Conservation (phyloP, 1,284 basidiomycete species). For the Marasmius sp. region DNA sequence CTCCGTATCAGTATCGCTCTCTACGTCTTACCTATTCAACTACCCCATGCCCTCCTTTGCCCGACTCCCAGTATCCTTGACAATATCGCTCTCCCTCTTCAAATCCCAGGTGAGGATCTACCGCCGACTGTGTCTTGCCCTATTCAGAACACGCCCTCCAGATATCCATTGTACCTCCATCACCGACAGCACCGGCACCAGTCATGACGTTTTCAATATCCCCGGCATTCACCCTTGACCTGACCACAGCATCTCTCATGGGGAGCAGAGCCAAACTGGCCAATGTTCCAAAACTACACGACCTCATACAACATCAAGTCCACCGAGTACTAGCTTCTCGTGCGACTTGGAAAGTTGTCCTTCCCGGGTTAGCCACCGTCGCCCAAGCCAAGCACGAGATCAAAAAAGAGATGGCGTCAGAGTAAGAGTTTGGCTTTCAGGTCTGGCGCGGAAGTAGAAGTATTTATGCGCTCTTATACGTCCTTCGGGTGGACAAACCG, state of each 20-base stretch:
- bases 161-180: conserved; percentile 53
- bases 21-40: conserved; percentile 81
- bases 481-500: too few species aligned
- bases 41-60: conserved; percentile 80
- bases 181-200: conserved; percentile 45
- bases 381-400: conserved; percentile 40
- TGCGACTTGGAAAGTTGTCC: conserved; percentile 65
- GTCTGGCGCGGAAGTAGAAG: too few species aligned
- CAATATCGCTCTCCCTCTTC: conserved; percentile 76
- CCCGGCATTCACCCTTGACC: conserved; percentile 64
- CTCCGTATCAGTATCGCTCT: conserved; percentile 71
- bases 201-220: conserved; percentile 61
- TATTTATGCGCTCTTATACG: too few species aligned
- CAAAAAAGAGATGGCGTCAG: conserved; percentile 7
- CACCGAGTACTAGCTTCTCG: conserved; percentile 56
- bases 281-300: conserved; percentile 82
- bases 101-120: conserved; percentile 55
- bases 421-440: not conserved
- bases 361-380: conserved; percentile 61
- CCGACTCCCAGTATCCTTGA: conserved; percentile 75
- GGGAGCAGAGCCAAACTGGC: conserved; percentile 82
- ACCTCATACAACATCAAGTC: conserved; percentile 76
- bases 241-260: conserved; percentile 76
- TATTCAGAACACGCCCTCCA: conserved; percentile 21
- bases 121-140: not conserved